Conservation (phyloP, 768 basidiomycete genomes). For the Boletus rex-veris region DNA sequence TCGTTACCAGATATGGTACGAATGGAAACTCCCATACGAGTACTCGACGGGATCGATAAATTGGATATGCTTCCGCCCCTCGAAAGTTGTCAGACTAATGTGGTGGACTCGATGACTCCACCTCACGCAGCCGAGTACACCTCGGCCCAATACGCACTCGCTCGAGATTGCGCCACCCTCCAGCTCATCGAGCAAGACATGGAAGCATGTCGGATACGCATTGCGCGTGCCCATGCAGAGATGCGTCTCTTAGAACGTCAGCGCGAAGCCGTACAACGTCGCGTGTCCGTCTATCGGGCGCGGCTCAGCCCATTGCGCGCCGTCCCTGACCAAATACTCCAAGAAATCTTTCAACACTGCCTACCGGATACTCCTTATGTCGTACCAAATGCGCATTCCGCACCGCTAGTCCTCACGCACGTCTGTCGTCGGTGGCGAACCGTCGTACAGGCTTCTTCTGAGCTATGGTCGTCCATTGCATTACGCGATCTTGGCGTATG, state of each 20-base stretch:
- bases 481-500: slow-evolving; percentile 29
- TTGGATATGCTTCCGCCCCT: background rate
- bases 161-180: slow-evolving; percentile 15
- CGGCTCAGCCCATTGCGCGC: slow-evolving; percentile 27
- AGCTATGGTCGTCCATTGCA: slow-evolving; percentile 31
- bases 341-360: slow-evolving; percentile 31
- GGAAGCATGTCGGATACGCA: slow-evolving; percentile 15
- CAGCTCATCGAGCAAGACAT: slow-evolving; percentile 14
- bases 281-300: slow-evolving; percentile 23
- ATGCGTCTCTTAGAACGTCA: slow-evolving; percentile 17
- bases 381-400: slow-evolving; percentile 18
- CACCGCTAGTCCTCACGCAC: slow-evolving; percentile 33
- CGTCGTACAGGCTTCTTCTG: slow-evolving; percentile 28
- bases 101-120: slow-evolving; percentile 24
- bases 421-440: slow-evolving; percentile 33
- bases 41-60: background rate
- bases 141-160: slow-evolving; percentile 19
- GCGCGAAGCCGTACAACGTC: slow-evolving; percentile 15
- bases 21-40: background rate
- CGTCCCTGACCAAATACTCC: slow-evolving; percentile 31
- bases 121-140: slow-evolving; percentile 17
- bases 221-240: slow-evolving; percentile 12
- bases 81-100: slow-evolving; percentile 2
- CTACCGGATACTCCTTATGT: slow-evolving; percentile 22
- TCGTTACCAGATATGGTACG: background rate